Evolutionary conservation across 441 rosid species (phyloP).

Genomic region (Eruca vesicaria): DNA sequence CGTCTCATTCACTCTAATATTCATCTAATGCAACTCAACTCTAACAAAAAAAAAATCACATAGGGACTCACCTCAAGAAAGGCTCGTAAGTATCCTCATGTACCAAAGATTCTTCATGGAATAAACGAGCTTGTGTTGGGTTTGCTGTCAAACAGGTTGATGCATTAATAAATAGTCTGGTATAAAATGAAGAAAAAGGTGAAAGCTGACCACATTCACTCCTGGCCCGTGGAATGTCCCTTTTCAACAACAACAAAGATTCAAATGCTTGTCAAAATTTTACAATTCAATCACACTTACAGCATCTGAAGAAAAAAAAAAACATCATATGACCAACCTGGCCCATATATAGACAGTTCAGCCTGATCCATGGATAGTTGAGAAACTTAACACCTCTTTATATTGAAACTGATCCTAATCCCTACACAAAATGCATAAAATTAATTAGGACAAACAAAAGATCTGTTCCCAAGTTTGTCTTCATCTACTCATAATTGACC

Average conservation of each 20-base stretch:
- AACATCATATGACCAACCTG: slow-evolving; percentile 55
- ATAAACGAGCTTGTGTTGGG: slow-evolving; percentile 84
- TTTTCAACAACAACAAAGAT: slow-evolving; percentile 48
- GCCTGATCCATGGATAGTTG: slow-evolving; percentile 65
- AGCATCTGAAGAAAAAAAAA: too few relatives aligned
- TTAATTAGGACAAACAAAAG: background rate
- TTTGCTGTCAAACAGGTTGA: slow-evolving; percentile 56
- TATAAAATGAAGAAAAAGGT: background rate
- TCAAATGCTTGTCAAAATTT: background rate
- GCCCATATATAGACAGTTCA: slow-evolving; percentile 61
- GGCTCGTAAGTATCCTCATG: slow-evolving; percentile 91
- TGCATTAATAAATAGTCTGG: slow-evolving; percentile 18
- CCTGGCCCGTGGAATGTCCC: slow-evolving; percentile 98
- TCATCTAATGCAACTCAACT: too few relatives aligned
- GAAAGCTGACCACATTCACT: too few relatives aligned
- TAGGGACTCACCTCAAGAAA: too few relatives aligned
- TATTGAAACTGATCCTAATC: slow-evolving; percentile 26
- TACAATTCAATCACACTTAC: background rate
- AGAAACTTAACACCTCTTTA: slow-evolving; percentile 26
- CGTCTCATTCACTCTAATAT: too few relatives aligned
- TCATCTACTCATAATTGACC: background rate
- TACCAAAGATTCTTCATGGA: slow-evolving; percentile 80
- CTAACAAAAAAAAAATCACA: too few relatives aligned
- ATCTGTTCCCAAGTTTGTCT: background rate
- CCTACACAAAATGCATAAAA: slow-evolving; percentile 7